Evolutionary conservation across 2,329 filamentous ascomycete genomes (phyloP).

Genomic region (Alternaria viburni): DNA sequence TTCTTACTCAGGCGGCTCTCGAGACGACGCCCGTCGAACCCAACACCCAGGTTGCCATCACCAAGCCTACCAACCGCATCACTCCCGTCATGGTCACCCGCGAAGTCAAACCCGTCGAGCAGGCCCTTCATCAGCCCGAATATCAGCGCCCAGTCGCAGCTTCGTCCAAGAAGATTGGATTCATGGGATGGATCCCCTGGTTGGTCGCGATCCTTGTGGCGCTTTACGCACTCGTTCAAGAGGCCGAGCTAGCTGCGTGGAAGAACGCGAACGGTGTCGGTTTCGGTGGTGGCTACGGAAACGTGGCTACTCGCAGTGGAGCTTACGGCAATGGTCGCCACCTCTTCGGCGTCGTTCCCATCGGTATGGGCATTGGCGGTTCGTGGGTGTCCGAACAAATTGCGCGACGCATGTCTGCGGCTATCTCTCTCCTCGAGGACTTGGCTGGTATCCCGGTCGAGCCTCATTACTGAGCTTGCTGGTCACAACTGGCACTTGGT

Average conservation of each 20-base stretch:
- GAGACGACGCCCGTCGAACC: not conserved
- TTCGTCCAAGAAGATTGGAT: not conserved
- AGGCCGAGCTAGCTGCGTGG: constrained; percentile 14
- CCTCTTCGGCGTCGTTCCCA: constrained; percentile 20
- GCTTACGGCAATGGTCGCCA: constrained; percentile 26
- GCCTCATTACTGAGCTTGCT: constrained; percentile 16
- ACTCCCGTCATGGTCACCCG: constrained; percentile 1
- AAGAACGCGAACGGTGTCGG: constrained; percentile 18
- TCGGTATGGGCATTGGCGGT: constrained; percentile 25
- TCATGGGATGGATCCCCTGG: not conserved
- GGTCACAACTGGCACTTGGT: not conserved
- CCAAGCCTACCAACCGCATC: not conserved
- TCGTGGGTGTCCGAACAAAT: constrained; percentile 16
- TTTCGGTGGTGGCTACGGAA: constrained; percentile 17
- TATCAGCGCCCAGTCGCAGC: not conserved
- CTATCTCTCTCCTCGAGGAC: constrained; percentile 15
- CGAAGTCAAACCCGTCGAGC: constrained; percentile 7
- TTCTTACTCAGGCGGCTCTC: not conserved
- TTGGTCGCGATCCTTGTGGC: constrained; percentile 9
- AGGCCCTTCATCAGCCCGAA: not conserved
- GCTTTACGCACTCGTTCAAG: constrained; percentile 8
- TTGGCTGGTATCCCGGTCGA: constrained; percentile 17
- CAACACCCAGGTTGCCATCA: not conserved
- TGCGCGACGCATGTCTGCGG: constrained; percentile 11
- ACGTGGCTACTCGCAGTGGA: constrained; percentile 5